Evolutionary conservation across 257 asterid genomes (phyloP).

Genomic region (Capsicum rhomboideum): DNA sequence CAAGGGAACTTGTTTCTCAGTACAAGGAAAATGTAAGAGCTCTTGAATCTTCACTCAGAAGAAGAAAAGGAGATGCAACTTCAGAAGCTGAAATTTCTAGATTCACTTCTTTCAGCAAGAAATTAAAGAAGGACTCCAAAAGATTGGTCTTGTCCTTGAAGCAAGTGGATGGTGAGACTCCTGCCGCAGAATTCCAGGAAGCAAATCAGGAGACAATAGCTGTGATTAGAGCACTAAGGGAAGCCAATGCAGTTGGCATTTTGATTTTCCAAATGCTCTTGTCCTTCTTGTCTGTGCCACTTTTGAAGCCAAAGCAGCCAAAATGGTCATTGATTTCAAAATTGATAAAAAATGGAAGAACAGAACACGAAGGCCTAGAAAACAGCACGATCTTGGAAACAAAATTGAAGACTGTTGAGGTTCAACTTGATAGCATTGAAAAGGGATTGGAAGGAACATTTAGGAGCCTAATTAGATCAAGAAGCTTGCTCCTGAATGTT

Average conservation of each 20-base stretch:
- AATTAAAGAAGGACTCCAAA: constrained; percentile 6
- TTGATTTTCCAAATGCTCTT: constrained; percentile 9
- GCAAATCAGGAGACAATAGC: constrained; percentile 19
- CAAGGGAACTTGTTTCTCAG: constrained; percentile 10
- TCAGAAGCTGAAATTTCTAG: neutral
- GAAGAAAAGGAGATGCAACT: constrained; percentile 17
- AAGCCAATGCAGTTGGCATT: constrained; percentile 11
- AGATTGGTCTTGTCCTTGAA: neutral
- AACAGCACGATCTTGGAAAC: neutral
- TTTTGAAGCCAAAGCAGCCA: constrained; percentile 9
- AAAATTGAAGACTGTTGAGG: constrained; percentile 15
- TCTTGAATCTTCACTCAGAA: constrained; percentile 17
- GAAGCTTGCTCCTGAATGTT: constrained; percentile 7
- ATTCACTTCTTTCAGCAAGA: constrained; percentile 13
- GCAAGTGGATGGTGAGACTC: constrained; percentile 11
- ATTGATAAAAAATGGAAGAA: constrained; percentile 13
- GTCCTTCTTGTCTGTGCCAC: constrained; percentile 11
- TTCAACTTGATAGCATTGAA: constrained; percentile 2
- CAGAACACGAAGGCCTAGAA: constrained; percentile 9
- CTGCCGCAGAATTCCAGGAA: constrained; percentile 1
- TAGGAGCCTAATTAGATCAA: constrained; percentile 1
- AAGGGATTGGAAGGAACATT: neutral
- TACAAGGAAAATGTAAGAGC: constrained; percentile 15
- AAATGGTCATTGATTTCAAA: constrained; percentile 32
- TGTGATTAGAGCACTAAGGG: constrained; percentile 19